Percentiles rank a stretch among this genome's conserved stretches.
phyloP scores from a whole-genome alignment of 1,139 yeast species.

The Suhomyces yuchorum region DNA sequence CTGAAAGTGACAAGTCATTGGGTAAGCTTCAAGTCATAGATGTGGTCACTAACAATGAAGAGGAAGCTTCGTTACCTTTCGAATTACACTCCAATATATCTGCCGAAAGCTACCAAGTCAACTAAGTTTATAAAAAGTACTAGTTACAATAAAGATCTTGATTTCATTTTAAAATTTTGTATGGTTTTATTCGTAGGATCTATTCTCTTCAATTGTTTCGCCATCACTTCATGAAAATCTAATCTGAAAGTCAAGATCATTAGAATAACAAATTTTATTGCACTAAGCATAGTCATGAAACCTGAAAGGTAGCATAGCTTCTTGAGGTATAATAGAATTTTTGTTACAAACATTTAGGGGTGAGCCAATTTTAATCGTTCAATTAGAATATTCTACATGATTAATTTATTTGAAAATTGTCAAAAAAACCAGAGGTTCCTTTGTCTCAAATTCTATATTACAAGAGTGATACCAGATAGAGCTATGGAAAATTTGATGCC shows the following conservation, averaged over 20 bases:
- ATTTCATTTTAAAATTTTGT: not conserved
- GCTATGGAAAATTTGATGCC: constrained; percentile 53
- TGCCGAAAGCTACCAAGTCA: constrained; percentile 68
- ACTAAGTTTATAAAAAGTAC: constrained; percentile 38
- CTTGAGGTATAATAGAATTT: too few relatives aligned
- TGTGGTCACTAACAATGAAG: constrained; percentile 41
- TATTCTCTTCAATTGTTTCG: too few relatives aligned
- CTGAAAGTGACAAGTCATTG: constrained; percentile 43
- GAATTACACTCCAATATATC: constrained; percentile 63
- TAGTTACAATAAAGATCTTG: constrained; percentile 4
- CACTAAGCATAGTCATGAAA: too few relatives aligned
- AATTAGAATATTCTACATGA: not conserved
- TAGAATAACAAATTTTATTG: too few relatives aligned
- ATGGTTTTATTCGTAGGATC: too few relatives aligned
- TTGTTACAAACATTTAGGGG: too few relatives aligned
- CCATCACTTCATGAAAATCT: too few relatives aligned
- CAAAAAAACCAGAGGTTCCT: not conserved
- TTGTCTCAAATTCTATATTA: constrained; percentile 14
- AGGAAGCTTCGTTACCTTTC: constrained; percentile 64
- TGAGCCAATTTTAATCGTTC: too few relatives aligned
- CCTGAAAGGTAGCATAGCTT: too few relatives aligned
- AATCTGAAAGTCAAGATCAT: too few relatives aligned
- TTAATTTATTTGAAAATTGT: not conserved
- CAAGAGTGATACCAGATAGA: constrained; percentile 49
- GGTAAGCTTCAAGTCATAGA: constrained; percentile 47